Conservation (phyloP, 169 alveolate species). For the Plasmodium gallinaceum region DNA sequence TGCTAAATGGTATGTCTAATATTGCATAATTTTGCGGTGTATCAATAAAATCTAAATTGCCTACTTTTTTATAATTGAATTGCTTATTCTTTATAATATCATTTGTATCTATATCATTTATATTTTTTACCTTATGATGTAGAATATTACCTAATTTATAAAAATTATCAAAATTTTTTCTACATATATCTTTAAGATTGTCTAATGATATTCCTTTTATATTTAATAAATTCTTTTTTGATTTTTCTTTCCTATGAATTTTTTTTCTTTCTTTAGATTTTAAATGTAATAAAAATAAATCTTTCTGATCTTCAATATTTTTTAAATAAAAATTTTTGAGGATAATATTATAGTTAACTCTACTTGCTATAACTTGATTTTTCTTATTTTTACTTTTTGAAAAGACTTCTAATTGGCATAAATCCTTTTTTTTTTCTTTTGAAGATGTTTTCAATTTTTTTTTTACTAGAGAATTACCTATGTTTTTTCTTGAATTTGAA, state of each 20-base stretch:
- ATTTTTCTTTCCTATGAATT: constrained; percentile 17
- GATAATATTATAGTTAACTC: constrained; percentile 48
- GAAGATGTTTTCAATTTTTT: constrained; percentile 16
- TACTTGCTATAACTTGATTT: constrained; percentile 46
- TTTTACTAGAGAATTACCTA: neutral
- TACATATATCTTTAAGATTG: constrained; percentile 21
- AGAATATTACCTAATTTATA: constrained; percentile 18
- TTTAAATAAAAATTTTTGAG: constrained; percentile 32
- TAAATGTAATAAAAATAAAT: constrained; percentile 40
- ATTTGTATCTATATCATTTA: constrained; percentile 11
- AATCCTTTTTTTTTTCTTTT: constrained; percentile 20
- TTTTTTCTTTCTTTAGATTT: constrained; percentile 40
- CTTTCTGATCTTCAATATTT: constrained; percentile 27
- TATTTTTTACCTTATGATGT: constrained; percentile 9
- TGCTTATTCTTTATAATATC: constrained; percentile 16
- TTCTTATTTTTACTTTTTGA: constrained; percentile 44
- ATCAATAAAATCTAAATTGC: constrained; percentile 6
- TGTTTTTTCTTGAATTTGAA: constrained; percentile 44
- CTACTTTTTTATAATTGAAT: constrained; percentile 5
- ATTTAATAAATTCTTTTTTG: constrained; percentile 17
- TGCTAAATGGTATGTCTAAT: constrained; percentile 16
- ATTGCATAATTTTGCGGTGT: neutral
- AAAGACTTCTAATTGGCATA: constrained; percentile 26
- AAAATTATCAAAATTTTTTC: constrained; percentile 12
- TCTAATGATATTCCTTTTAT: constrained; percentile 20